Base-by-base conservation (phyloP, 768 basidiomycete species). In the Russula foetens region DNA sequence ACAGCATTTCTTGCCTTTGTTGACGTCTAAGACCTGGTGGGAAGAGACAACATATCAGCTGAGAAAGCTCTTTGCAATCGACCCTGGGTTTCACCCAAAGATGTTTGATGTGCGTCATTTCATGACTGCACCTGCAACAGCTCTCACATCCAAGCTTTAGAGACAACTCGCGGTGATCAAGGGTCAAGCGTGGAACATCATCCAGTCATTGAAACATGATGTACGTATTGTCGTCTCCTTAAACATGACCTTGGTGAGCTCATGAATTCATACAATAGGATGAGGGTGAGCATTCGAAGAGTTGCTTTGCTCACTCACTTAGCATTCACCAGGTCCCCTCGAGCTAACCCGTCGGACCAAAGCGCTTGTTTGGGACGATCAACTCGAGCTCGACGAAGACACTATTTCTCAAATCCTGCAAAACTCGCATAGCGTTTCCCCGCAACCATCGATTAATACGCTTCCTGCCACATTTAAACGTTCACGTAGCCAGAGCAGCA, bases 81-180 rank as follows among this genome's bases (percentile, higher is more conserved):
- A 93, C 69, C 84, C 86, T 4, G 92, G 90, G 72, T 92, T 91
- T 69, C 88, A 92, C 71, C 88, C 88, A 0, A 91, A 90, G 74
- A 92, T 92, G 91, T 92, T 92, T 74, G 79, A 79, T 58, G 89
- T 87, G 67, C 71, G 80, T 71, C 14, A n/a, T 47, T 31, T 53
- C 33, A 39, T 54, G 48, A 28, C 53, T 12, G 35, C 7, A 26
- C 38, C n/a, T n/a, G 35, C 26, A 28, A 17, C 57, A 60, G 39
- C 53, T 58, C 50, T 47, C 28, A 54, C 41, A 31, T 29, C n/a
- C 28, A 33, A 49, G n/a, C 28, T 58, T 45, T 68, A 90, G 87
- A 79, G 87, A 62, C 93, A 96, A 79, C 73, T 95, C 58, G 86
- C 91, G n/a, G 91, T 96, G 5, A 86, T 96, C 60, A 95, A 95